Conservation (phyloP, 2,329 filamentous ascomycete genomes). For the Cladosporium velox region DNA sequence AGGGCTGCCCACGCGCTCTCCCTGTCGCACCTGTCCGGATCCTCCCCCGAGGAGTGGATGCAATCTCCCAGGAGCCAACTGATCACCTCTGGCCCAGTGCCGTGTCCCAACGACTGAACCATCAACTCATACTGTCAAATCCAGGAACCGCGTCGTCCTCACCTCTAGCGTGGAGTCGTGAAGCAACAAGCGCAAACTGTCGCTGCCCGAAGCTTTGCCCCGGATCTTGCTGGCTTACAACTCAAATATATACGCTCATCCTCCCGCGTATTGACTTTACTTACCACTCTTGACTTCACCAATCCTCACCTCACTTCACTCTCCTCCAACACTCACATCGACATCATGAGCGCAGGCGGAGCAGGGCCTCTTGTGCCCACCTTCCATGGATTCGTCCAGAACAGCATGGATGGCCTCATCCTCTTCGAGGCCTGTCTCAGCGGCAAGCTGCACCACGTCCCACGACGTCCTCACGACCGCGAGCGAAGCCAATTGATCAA, state of each 20-base stretch:
- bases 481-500: constrained; percentile 76
- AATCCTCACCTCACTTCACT: not conserved
- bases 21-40: constrained; percentile 7
- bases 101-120: constrained; percentile 15
- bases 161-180: not conserved
- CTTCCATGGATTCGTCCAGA: constrained; percentile 43
- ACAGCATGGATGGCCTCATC: constrained; percentile 67
- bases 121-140: not conserved
- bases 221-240: constrained; percentile 16
- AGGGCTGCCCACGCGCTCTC: constrained; percentile 14
- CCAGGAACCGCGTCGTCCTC: not conserved
- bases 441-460: constrained; percentile 71
- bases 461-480: constrained; percentile 81
- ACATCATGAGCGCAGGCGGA: constrained; percentile 39
- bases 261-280: constrained; percentile 13
- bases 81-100: not conserved
- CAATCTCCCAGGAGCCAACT: constrained; percentile 11
- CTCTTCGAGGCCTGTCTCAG: constrained; percentile 77
- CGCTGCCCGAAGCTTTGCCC: constrained; percentile 14
- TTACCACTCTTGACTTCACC: constrained; percentile 4
- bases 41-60: constrained; percentile 9
- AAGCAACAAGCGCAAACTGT: constrained; percentile 23
- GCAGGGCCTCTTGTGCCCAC: constrained; percentile 43
- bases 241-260: constrained; percentile 18
- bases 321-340: constrained; percentile 5